These are phyloP conservation scores for Dioszegia hungarica DNA, from an alignment of 768 basidiomycete genomes.

Conservation along the genomic window DNA sequence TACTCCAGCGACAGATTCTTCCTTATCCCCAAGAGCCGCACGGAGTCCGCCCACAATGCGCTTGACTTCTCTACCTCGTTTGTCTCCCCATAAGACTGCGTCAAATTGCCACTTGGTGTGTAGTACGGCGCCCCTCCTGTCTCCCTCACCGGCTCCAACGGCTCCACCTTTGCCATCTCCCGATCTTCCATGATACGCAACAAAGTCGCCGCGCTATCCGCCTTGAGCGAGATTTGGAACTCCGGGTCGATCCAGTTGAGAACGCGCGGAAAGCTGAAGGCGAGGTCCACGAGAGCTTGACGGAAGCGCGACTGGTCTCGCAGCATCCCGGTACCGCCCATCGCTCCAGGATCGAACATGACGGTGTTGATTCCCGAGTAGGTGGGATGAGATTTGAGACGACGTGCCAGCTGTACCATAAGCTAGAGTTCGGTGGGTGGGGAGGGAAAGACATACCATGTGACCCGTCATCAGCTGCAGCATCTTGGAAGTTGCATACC, in stretches of 20 bases:
- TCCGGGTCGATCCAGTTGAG: background rate
- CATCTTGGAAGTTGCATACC: background rate
- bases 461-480: background rate
- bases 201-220: background rate
- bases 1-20: background rate
- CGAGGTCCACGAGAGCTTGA: background rate
- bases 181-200: background rate
- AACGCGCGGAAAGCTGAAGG: background rate
- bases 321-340: background rate
- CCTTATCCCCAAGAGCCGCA: background rate
- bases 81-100: background rate
- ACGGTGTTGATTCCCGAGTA: background rate
- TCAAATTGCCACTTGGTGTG: background rate
- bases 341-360: slow-evolving; percentile 7
- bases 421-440: background rate
- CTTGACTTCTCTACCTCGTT: background rate
- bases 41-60: background rate
- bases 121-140: slow-evolving; percentile 2
- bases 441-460: background rate
- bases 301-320: background rate
- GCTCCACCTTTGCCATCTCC: background rate
- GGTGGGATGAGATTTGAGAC: background rate
- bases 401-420: background rate
- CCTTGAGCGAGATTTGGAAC: background rate
- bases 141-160: background rate